Percentiles rank a stretch among this genome's conserved stretches.
These are phyloP conservation scores for Solanum phureja DNA, from an alignment of 257 asterid genomes.

Conservation along the genomic window DNA sequence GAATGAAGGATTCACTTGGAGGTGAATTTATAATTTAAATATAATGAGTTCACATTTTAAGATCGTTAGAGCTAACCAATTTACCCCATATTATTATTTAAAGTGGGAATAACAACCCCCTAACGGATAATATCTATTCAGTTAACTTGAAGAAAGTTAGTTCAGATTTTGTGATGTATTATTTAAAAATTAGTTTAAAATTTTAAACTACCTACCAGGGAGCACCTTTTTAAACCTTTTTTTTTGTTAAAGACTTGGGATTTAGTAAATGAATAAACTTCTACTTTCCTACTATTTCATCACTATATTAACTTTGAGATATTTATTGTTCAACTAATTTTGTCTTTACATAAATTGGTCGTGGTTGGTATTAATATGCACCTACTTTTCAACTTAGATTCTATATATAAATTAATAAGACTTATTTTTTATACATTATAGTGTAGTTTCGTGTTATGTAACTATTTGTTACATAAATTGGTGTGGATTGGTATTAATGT, in stretches of 20 bases:
- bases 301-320: background rate
- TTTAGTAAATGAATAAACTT: background rate
- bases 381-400: background rate
- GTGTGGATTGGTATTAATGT: background rate
- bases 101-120: too few species aligned
- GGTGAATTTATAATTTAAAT: background rate
- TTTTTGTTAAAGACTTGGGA: background rate
- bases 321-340: background rate
- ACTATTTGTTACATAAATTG: background rate
- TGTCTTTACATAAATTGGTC: background rate
- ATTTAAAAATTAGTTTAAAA: background rate
- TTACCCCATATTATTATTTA: too few species aligned
- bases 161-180: background rate
- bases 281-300: background rate
- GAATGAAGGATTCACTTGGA: background rate
- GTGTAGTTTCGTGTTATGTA: background rate
- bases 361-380: background rate
- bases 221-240: background rate
- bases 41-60: background rate
- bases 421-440: background rate
- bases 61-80: background rate
- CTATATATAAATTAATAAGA: background rate
- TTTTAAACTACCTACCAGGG: background rate
- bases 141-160: background rate
- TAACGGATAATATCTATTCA: too few species aligned